These are phyloP conservation scores for Coemansia interrupta DNA, from an alignment of 192 early-diverging fungal genomes.

Conservation along the genomic window DNA sequence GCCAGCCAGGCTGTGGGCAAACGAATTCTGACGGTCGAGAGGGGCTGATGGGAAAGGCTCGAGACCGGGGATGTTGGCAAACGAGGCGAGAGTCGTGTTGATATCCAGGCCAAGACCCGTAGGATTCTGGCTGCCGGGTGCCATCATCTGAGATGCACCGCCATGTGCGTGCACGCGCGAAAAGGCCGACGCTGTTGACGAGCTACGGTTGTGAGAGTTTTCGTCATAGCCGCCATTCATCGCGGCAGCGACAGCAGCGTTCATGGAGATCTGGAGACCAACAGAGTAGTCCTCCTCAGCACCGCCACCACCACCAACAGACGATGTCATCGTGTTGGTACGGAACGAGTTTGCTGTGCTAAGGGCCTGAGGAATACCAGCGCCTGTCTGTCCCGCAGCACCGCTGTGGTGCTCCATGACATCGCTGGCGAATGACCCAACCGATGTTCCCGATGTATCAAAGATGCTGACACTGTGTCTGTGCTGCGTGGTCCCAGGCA, in stretches of 20 bases:
- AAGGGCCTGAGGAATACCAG: background rate
- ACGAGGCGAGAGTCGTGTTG: slow-evolving; percentile 27
- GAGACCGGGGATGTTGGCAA: slow-evolving; percentile 34
- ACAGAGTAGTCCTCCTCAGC: slow-evolving; percentile 35
- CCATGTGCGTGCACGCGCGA: slow-evolving; percentile 26
- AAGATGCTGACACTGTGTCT: slow-evolving; percentile 18
- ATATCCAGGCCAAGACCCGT: slow-evolving; percentile 33
- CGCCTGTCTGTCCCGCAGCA: background rate
- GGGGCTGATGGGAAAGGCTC: slow-evolving; percentile 30
- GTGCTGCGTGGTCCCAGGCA: slow-evolving; percentile 29
- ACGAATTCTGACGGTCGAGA: slow-evolving; percentile 17
- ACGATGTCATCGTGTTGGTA: slow-evolving; percentile 8
- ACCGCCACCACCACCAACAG: slow-evolving; percentile 10
- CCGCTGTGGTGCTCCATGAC: background rate
- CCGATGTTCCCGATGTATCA: slow-evolving; percentile 13
- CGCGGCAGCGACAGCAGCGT: slow-evolving; percentile 28
- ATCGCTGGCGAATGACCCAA: slow-evolving; percentile 22
- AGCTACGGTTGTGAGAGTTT: slow-evolving; percentile 18
- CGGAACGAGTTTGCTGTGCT: slow-evolving; percentile 11
- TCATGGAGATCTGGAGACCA: slow-evolving; percentile 48
- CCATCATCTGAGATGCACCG: slow-evolving; percentile 32
- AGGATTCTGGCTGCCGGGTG: slow-evolving; percentile 8
- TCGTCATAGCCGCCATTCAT: slow-evolving; percentile 34
- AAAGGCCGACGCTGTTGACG: slow-evolving; percentile 37
- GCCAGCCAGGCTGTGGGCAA: slow-evolving; percentile 1